Conservation (phyloP, 2,329 filamentous ascomycete genomes). For the Aspergillus viridinutans region DNA sequence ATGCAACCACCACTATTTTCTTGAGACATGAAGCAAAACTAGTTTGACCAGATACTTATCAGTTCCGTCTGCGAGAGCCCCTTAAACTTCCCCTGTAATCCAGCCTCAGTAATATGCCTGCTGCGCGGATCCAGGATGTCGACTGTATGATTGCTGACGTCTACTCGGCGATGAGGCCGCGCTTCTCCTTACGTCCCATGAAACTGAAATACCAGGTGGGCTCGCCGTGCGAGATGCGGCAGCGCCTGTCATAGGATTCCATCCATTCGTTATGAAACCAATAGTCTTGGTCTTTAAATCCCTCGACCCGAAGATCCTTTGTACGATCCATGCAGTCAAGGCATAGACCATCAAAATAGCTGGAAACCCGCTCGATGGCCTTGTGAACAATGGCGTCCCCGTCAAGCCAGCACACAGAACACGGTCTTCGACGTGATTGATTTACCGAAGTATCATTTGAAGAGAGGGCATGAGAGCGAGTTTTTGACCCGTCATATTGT, state of each 20-base stretch:
- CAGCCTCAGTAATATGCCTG: too few species aligned
- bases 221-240: conserved; percentile 1
- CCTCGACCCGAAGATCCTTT: not conserved
- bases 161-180: not conserved
- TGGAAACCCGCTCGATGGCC: not conserved
- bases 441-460: too few species aligned
- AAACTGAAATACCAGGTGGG: conserved; percentile 6
- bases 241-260: not conserved
- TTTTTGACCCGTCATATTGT: not conserved
- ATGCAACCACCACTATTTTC: conserved; percentile 14
- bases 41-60: conserved; percentile 26
- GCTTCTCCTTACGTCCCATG: conserved; percentile 6
- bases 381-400: not conserved
- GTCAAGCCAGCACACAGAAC: not conserved
- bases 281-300: conserved; percentile 3
- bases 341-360: conserved; percentile 7
- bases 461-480: not conserved
- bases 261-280: not conserved
- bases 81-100: too few species aligned
- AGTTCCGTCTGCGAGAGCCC: conserved; percentile 16
- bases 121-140: too few species aligned
- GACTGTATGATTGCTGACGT: too few species aligned
- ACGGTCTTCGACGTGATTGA: too few species aligned
- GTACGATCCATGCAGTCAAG: conserved; percentile 5
- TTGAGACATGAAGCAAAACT: conserved; percentile 20